Percentiles rank a stretch among this genome's conserved stretches.
Evolutionary conservation across 2,329 filamentous ascomycete genomes (phyloP).

Genomic region (Aspergillus sojae): DNA sequence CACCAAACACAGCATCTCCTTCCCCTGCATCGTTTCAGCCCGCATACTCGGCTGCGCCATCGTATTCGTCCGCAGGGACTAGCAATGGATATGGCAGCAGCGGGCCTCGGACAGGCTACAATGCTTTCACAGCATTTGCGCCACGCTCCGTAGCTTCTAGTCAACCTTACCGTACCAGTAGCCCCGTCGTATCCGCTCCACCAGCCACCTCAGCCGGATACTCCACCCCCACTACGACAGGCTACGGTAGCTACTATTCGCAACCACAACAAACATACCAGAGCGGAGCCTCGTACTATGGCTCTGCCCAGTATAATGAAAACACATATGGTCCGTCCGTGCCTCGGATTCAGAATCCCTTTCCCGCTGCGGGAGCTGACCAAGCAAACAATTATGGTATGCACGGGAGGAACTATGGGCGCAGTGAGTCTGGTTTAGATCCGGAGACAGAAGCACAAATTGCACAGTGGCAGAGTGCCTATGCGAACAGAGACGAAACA

Average conservation of each 20-base stretch:
- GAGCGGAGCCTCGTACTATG: slow-evolving; percentile 47
- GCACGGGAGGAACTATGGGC: slow-evolving; percentile 37
- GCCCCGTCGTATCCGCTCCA: slow-evolving; percentile 39
- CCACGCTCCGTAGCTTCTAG: slow-evolving; percentile 60
- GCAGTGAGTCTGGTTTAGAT: slow-evolving; percentile 54
- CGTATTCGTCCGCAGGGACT: slow-evolving; percentile 31
- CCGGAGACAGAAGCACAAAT: slow-evolving; percentile 89
- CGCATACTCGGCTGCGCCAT: slow-evolving; percentile 52
- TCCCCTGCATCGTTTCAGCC: slow-evolving; percentile 50
- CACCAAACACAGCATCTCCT: slow-evolving; percentile 53
- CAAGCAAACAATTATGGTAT: slow-evolving; percentile 23
- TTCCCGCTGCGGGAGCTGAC: slow-evolving; percentile 63
- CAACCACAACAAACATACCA: slow-evolving; percentile 42
- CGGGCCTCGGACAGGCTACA: slow-evolving; percentile 36
- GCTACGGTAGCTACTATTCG: slow-evolving; percentile 47
- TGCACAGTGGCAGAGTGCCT: slow-evolving; percentile 92
- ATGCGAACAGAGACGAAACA: slow-evolving; percentile 65
- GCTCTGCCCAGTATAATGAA: slow-evolving; percentile 51
- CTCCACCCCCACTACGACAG: slow-evolving; percentile 39
- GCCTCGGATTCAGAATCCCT: slow-evolving; percentile 79
- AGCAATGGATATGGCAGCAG: slow-evolving; percentile 37
- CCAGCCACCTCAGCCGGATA: slow-evolving; percentile 38
- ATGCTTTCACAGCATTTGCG: slow-evolving; percentile 59
- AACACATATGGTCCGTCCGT: slow-evolving; percentile 54
- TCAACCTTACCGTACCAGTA: slow-evolving; percentile 43